A percentile compares a stretch with the other conserved stretches of the same genome.
Conservation (phyloP, 768 basidiomycete species). For the Boletus patriciae region DNA sequence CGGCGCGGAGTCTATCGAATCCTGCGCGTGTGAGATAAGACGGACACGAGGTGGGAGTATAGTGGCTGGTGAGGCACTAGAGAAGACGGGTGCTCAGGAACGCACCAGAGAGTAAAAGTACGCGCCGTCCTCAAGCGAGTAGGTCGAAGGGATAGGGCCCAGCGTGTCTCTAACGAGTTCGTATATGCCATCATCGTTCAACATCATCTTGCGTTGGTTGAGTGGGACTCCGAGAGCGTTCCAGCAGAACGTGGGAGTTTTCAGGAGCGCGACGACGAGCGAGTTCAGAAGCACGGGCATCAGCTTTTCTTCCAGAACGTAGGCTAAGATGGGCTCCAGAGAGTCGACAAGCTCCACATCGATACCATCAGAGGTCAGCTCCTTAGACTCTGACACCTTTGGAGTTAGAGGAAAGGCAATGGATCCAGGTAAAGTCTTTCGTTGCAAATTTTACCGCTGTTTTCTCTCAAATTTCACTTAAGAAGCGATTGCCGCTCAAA, state of each 20-base stretch:
- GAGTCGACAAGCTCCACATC: too few species aligned
- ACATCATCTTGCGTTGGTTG: conserved; percentile 63
- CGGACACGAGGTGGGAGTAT: conserved; percentile 60
- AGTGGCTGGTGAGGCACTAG: conserved; percentile 48
- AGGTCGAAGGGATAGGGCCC: conserved; percentile 46
- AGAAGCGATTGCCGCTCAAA: too few species aligned
- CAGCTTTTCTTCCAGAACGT: conserved; percentile 63
- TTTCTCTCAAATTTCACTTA: too few species aligned
- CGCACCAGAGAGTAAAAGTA: conserved; percentile 63
- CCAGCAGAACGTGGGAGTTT: conserved; percentile 59
- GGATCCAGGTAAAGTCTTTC: too few species aligned
- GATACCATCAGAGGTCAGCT: too few species aligned
- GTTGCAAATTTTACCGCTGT: too few species aligned
- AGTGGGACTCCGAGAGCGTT: conserved; percentile 75
- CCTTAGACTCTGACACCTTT: too few species aligned
- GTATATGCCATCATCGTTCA: conserved; percentile 49
- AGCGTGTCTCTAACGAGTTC: conserved; percentile 54
- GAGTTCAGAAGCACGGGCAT: conserved; percentile 62
- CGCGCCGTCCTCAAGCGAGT: conserved; percentile 56
- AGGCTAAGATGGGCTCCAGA: too few species aligned
- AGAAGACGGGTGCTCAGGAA: conserved; percentile 4
- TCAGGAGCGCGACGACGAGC: conserved; percentile 50
- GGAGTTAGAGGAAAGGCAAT: too few species aligned
- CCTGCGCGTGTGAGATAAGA: conserved; percentile 62
- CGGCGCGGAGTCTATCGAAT: too few species aligned